These are phyloP conservation scores for Daedaleopsis nitida DNA, from an alignment of 768 basidiomycete genomes.

Conservation along the genomic window DNA sequence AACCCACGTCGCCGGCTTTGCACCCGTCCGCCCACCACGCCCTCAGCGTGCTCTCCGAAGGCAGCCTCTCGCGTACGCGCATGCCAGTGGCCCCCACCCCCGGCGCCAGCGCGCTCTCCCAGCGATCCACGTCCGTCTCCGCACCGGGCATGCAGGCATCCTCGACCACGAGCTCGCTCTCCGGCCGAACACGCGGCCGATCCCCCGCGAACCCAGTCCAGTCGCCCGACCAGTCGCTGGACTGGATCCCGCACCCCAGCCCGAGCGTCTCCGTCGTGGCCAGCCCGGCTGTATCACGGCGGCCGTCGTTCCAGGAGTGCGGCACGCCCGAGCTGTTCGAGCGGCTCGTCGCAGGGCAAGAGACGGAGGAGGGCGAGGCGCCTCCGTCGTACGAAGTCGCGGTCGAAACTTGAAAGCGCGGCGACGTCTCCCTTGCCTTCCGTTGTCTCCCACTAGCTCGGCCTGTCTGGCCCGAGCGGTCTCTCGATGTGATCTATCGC, in stretches of 20 bases:
- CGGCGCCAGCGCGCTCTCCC: background rate
- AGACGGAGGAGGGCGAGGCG: conserved; percentile 77
- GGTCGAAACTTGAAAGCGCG: conserved; percentile 1
- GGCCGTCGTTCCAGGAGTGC: conserved; percentile 39
- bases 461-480: no score
- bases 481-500: no score
- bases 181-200: background rate
- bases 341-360: conserved; percentile 79
- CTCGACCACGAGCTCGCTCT: conserved; percentile 11
- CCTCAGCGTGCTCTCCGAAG: conserved; percentile 9
- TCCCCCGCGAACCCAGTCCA: conserved; percentile 6
- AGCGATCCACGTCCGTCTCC: conserved; percentile 7
- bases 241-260: conserved; percentile 7
- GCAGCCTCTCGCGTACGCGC: conserved; percentile 9
- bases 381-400: conserved; percentile 71
- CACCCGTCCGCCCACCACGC: conserved; percentile 16
- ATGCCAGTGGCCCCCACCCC: background rate
- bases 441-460: no score
- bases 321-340: conserved; percentile 58
- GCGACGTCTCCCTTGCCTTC: no score
- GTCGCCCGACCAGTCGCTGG: conserved; percentile 9
- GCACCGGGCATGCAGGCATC: conserved; percentile 2
- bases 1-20: background rate
- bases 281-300: conserved; percentile 14
- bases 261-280: background rate